Base-by-base conservation (phyloP, 2,329 filamentous ascomycete species). In the Xylariaceae sp. region DNA sequence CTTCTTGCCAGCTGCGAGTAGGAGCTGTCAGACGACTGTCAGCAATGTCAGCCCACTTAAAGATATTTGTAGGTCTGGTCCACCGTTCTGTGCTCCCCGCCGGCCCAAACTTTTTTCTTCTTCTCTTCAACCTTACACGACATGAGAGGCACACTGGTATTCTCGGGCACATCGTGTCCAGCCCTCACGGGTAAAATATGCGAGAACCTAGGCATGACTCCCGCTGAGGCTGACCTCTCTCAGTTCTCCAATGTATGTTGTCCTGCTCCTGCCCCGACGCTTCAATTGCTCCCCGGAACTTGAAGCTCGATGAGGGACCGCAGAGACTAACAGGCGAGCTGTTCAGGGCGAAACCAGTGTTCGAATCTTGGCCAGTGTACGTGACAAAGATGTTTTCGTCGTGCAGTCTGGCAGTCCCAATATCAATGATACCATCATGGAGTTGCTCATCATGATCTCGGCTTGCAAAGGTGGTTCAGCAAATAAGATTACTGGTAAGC, bases 361-460 rank as follows among this genome's bases (percentile, higher is more conserved):
- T 55, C 77, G 79, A 57, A 83, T 85, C 60, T 61, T 83, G 62
- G 83, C 78, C 35, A 84, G 80, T 65, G 89, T 98, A 52, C 87
- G 93, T 55, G 94, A 98, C 64, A 94, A 97, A 67, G 91, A 98
- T 77, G 91, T 98, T 57, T 98, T 97, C 66, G 91, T 98, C 63
- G 86, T 98, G 47, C 93, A 98, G 73, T 97, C 91, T 49, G 93
- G 93, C 51, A 96, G 93, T 69, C 78, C 82, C 62, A 89, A 86
- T 69, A 95, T 96, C 76, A 98, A 98, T 66, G 93, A 98, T 70
- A 94, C 89, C 60, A 89, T 98, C 62, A 96, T 98, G 89, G 93
- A 98, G 75, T 78, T 98, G 62, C 79, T 98, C 62, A 97, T 98
- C 67, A 95, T 98, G 88, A 96, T 97, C 58, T 93, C 88, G 52